Evolutionary conservation across 1,139 yeast genomes (phyloP), one percentile per base, ranked within the genome.

Genomic region (Hansenula lynferdii): DNA sequence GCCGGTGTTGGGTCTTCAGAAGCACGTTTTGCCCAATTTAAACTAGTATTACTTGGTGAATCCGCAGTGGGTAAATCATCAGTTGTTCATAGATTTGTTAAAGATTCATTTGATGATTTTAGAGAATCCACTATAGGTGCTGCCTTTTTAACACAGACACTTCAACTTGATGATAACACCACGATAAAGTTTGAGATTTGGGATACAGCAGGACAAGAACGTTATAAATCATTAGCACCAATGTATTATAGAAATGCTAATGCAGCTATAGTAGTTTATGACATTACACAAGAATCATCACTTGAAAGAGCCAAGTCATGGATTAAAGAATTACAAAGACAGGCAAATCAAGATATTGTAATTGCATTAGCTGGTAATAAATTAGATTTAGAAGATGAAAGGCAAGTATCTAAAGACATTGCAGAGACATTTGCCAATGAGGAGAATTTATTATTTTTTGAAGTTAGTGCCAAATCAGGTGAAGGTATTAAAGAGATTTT

Each of bases 51-150:
- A 36, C 70, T 90, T 28, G 85, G 98, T 14, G 98, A 92, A 61
- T 92, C 97, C 3, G 97, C 98, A 1, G 98, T 92, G 31, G 98
- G 98, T 39, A 92, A 92, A 60, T 75, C 77, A 7, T 89, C 97
- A 3, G 79, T 92, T 21, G 98, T 92, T 20, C 85, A 89, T 54
- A 72, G 98, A 51, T 94, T 92, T 59, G 97, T 92, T 18, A 86
- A 90, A 58, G 94, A 90, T 59, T 85, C 95, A 23, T 94, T 92
- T 60, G 96, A 90, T 54, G 96, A 89, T 56, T 77, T 85, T 65
- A 75, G 97, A 52, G 97, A 92, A 62, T 85, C 96, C 19, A 92
- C 97, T 8, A 92, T 92, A 44, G 97, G 97, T 14, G 98, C 98
- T 4, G 98, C 98, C 3, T 92, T 92, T 60, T 69, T 92, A 42